Evolutionary conservation across 2,329 filamentous ascomycete genomes (phyloP).

Genomic region (Microsporum canis): DNA sequence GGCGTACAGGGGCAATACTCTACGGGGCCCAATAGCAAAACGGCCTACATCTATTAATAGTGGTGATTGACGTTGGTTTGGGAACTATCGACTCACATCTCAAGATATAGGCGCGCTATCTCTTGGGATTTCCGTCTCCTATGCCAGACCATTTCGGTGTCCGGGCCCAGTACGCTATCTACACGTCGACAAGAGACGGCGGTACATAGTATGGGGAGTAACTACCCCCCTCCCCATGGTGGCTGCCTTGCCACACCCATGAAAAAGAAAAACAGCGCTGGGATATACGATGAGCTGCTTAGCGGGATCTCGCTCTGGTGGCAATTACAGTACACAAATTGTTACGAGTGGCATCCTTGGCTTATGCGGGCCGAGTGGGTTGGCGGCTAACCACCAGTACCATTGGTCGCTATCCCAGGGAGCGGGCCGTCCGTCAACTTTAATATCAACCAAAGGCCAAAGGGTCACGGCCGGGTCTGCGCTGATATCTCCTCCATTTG

Average conservation of each 20-base stretch:
- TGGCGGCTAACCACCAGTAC: conserved; percentile 1
- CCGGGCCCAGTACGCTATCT: background rate
- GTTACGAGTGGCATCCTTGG: background rate
- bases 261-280: background rate
- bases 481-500: background rate
- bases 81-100: background rate
- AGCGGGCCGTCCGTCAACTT: conserved; percentile 1
- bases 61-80: background rate
- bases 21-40: background rate
- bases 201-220: background rate
- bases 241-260: conserved; percentile 1
- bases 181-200: background rate
- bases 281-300: background rate
- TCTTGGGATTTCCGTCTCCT: background rate
- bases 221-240: background rate
- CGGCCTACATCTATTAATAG: background rate
- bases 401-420: conserved; percentile 1
- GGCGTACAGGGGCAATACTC: background rate
- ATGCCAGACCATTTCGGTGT: background rate
- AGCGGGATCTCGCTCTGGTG: background rate
- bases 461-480: background rate
- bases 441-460: background rate
- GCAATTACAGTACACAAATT: background rate
- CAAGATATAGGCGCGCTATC: background rate
- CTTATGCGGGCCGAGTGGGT: conserved; percentile 2